Percentiles rank a stretch among this genome's conserved stretches.
These are phyloP conservation scores for Hirschfeldia incana DNA, from an alignment of 345 rosid species.

Conservation along the genomic window DNA sequence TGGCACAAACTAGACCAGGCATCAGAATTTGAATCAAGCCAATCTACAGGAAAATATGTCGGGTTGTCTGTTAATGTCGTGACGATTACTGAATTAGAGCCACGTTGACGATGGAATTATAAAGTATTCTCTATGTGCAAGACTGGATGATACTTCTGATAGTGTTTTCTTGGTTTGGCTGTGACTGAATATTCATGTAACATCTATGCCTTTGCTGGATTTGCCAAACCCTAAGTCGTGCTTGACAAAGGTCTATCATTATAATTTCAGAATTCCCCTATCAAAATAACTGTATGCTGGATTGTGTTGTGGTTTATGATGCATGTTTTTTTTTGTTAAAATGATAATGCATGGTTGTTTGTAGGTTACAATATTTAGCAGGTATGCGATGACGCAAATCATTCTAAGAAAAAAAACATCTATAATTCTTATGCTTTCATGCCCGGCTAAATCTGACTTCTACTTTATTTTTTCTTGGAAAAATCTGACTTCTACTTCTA, in stretches of 20 bases:
- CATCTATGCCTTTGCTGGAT: background rate
- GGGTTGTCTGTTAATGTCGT: slow-evolving; percentile 2
- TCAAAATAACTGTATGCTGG: too few relatives aligned
- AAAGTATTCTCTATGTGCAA: background rate
- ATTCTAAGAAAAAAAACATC: too few relatives aligned
- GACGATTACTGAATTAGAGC: background rate
- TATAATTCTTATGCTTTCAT: background rate
- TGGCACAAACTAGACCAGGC: background rate
- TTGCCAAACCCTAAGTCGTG: background rate
- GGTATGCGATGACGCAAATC: background rate
- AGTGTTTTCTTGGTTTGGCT: background rate
- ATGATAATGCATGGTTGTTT: too few relatives aligned
- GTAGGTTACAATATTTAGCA: too few relatives aligned
- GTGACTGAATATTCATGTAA: background rate
- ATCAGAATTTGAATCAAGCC: background rate
- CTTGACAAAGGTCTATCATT: too few relatives aligned
- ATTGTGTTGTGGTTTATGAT: too few relatives aligned
- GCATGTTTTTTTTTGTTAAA: too few relatives aligned
- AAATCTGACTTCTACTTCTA: too few relatives aligned
- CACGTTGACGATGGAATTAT: background rate
- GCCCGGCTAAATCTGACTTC: background rate
- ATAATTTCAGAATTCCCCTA: too few relatives aligned
- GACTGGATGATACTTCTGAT: background rate
- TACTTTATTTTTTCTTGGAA: too few relatives aligned
- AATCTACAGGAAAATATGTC: background rate